Conservation (phyloP, 2,329 filamentous ascomycete genomes). For the Beauveria caledonica region DNA sequence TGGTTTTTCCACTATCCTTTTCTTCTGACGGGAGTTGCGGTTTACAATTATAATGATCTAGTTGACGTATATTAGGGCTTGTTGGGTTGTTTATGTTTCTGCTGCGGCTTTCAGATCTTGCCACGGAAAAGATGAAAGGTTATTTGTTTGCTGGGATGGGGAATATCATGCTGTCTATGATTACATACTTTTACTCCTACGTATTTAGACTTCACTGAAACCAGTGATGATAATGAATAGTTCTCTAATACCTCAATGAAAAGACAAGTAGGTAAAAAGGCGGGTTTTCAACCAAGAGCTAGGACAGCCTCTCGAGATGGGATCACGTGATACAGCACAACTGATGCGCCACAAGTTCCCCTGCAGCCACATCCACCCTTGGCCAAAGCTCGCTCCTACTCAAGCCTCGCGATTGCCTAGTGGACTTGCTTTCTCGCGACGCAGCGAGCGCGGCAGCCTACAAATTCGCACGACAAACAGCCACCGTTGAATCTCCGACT, state of each 20-base stretch:
- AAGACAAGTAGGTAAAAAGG: neutral
- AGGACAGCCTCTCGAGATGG: neutral
- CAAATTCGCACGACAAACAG: neutral
- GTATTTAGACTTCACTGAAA: conserved; percentile 3
- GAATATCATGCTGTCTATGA: conserved; percentile 11
- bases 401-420: conserved; percentile 3
- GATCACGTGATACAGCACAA: neutral
- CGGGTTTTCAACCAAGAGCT: too few species aligned
- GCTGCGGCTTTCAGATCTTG: neutral
- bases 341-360: neutral
- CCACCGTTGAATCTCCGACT: neutral
- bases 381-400: neutral
- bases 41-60: conserved; percentile 5
- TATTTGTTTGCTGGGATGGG: neutral
- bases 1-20: neutral
- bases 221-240: neutral
- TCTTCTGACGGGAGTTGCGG: neutral
- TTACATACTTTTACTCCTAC: conserved; percentile 3
- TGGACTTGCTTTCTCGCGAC: conserved; percentile 7
- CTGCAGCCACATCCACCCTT: conserved; percentile 4
- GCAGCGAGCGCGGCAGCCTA: conserved; percentile 3
- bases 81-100: neutral
- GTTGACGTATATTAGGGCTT: neutral
- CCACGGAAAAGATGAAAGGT: neutral
- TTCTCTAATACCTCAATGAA: neutral